Conservation (phyloP, 176 grass and related monocot genomes). For the Aegilops sharonensis region DNA sequence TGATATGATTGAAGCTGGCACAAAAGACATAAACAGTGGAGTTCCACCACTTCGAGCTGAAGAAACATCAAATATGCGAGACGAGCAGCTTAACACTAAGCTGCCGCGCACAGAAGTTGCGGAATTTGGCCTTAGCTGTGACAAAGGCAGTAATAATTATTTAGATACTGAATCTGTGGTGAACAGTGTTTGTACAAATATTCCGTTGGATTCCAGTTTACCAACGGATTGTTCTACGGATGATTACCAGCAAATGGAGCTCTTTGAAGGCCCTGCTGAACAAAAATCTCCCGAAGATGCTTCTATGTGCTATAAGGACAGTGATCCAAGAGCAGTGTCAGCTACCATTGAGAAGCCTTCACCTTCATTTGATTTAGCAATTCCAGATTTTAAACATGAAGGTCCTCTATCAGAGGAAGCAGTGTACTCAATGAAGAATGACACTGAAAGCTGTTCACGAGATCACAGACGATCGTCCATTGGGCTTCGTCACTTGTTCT, state of each 20-base stretch:
- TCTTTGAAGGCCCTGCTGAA: too few species aligned
- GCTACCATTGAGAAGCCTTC: slow-evolving; percentile 1
- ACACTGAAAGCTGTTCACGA: slow-evolving; percentile 29
- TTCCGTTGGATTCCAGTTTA: neutral
- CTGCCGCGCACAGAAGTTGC: too few species aligned
- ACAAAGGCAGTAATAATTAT: neutral
- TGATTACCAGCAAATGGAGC: neutral
- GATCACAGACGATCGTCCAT: neutral
- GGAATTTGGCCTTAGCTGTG: neutral
- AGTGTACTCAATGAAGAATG: neutral
- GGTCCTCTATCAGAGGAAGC: slow-evolving; percentile 14
- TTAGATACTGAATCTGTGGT: neutral
- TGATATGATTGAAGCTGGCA: neutral
- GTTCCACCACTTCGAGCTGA: neutral
- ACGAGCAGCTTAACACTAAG: too few species aligned
- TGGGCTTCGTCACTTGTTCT: slow-evolving; percentile 2
- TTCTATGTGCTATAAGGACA: neutral
- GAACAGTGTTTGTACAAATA: neutral
- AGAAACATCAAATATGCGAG: slow-evolving; percentile 12
- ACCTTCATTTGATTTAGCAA: neutral
- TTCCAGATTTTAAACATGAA: neutral
- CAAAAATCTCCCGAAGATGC: neutral
- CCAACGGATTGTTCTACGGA: neutral
- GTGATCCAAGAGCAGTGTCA: neutral
- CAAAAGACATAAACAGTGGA: slow-evolving; percentile 9